Evolutionary conservation across 108 stramenopile genomes (phyloP).

Genomic region (Nitzschia palea): DNA sequence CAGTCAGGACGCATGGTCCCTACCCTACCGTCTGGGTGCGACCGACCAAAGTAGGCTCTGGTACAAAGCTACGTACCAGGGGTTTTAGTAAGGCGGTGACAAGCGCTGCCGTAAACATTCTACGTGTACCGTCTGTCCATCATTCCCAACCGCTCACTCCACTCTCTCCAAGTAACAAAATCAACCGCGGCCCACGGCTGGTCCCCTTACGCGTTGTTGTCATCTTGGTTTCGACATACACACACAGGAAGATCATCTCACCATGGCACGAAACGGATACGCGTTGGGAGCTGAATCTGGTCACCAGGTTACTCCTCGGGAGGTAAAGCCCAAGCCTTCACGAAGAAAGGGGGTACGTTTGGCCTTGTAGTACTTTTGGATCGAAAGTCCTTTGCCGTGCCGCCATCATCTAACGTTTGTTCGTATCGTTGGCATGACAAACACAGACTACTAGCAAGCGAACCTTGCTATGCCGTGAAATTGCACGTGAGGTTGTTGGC

Average conservation of each 20-base stretch:
- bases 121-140: conserved; percentile 1
- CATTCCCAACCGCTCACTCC: background rate
- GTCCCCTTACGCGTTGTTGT: background rate
- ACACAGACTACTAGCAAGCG: conserved; percentile 73
- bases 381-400: background rate
- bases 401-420: background rate
- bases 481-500: conserved; percentile 98
- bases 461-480: conserved; percentile 79
- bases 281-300: conserved; percentile 85
- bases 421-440: too few species aligned
- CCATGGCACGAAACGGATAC: conserved; percentile 81
- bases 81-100: conserved; percentile 20
- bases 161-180: background rate
- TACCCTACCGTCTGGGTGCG: background rate
- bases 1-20: too few species aligned
- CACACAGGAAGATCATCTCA: conserved; percentile 9
- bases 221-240: background rate
- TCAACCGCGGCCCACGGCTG: background rate
- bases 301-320: conserved; percentile 65
- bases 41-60: background rate
- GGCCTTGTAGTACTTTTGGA: background rate
- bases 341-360: conserved; percentile 80
- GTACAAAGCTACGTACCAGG: conserved; percentile 2
- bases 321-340: conserved; percentile 61
- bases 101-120: background rate